phyloP scores from a whole-genome alignment of 768 basidiomycete genomes.

The Tylopilus rubrobrunneus region DNA sequence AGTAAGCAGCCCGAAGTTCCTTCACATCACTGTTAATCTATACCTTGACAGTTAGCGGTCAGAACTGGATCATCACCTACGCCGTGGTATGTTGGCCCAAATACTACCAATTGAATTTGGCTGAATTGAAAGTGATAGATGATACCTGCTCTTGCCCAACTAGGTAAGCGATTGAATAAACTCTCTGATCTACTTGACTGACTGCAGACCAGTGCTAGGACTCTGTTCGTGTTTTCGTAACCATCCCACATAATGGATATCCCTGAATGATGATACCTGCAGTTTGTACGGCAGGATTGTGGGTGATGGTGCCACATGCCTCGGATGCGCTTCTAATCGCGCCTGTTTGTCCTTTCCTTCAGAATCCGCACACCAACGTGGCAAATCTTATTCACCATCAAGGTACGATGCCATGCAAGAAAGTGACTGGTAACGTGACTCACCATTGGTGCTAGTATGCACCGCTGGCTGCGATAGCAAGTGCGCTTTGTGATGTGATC shows the following conservation, averaged over 20 bases:
- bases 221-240: slow-evolving; percentile 7
- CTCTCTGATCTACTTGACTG: neutral
- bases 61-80: slow-evolving; percentile 12
- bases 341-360: too few relatives aligned
- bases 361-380: slow-evolving; percentile 12
- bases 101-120: too few relatives aligned
- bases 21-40: neutral
- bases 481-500: slow-evolving; percentile 18
- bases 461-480: slow-evolving; percentile 8
- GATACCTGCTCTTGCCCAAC: slow-evolving; percentile 6
- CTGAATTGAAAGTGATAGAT: slow-evolving; percentile 6
- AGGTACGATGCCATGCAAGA: slow-evolving; percentile 1
- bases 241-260: neutral
- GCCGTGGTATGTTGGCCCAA: slow-evolving; percentile 11
- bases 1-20: slow-evolving; percentile 9
- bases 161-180: slow-evolving; percentile 5
- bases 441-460: slow-evolving; percentile 1
- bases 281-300: slow-evolving; percentile 8
- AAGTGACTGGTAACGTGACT: neutral
- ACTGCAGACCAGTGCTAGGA: slow-evolving; percentile 10
- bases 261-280: neutral
- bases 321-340: neutral
- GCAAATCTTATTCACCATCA: neutral
- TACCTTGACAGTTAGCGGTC: slow-evolving; percentile 14
- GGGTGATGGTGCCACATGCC: neutral